Percentiles rank a stretch among this genome's conserved stretches.
Conservation (phyloP, 2,329 filamentous ascomycete genomes). For the Colletotrichum sp. region DNA sequence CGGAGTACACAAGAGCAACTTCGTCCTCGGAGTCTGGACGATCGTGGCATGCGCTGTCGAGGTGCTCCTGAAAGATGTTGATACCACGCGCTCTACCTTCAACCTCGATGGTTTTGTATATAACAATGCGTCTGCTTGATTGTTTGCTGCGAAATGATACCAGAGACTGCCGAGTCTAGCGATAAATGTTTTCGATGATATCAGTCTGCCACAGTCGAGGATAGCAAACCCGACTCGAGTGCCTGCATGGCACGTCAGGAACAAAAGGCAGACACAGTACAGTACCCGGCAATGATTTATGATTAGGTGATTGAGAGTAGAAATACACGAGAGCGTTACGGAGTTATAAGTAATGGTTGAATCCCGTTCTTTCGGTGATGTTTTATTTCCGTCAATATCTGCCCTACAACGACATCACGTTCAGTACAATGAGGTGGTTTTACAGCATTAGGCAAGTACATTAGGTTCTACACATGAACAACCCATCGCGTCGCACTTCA, state of each 20-base stretch:
- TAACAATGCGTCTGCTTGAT: background rate
- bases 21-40: constrained; percentile 25
- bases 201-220: background rate
- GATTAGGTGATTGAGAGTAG: background rate
- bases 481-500: background rate
- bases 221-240: background rate
- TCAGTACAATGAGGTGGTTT: background rate
- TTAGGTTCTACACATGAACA: accelerated
- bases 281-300: background rate
- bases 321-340: background rate
- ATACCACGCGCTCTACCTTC: background rate
- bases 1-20: constrained; percentile 25
- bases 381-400: accelerated
- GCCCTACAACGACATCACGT: accelerated
- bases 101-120: background rate
- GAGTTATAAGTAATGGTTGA: accelerated
- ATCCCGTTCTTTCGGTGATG: background rate
- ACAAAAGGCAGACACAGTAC: background rate
- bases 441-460: background rate
- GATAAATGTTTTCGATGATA: background rate
- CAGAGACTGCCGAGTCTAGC: background rate
- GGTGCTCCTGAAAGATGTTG: constrained; percentile 15
- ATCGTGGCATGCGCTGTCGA: constrained; percentile 24
- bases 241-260: background rate
- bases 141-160: background rate